These are phyloP conservation scores for Cercophora samala DNA, from an alignment of 495 filamentous ascomycete species.

Conservation along the genomic window DNA sequence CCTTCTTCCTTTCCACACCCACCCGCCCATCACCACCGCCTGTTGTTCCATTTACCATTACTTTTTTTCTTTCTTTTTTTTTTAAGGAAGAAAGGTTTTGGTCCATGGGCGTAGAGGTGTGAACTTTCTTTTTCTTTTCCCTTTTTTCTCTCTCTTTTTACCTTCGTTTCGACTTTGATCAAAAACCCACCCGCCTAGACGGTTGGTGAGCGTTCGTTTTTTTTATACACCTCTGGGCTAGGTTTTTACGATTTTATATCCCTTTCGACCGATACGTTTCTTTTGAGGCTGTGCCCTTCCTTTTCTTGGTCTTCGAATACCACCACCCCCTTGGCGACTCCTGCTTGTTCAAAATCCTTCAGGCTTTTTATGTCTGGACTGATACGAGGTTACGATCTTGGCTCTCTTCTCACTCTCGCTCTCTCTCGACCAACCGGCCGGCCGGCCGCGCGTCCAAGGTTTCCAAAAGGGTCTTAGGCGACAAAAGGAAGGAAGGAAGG, in stretches of 20 bases:
- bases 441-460: too few species aligned
- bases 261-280: not conserved
- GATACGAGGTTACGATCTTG: not conserved
- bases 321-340: not conserved
- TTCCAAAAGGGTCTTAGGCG: too few species aligned
- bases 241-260: not conserved
- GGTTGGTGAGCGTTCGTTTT: constrained; percentile 2
- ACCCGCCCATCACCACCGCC: constrained; percentile 10
- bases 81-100: too few species aligned
- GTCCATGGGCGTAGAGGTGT: not conserved
- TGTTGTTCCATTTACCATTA: not conserved
- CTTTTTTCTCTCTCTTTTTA: not conserved
- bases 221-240: constrained; percentile 2
- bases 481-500: not conserved
- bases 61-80: too few species aligned
- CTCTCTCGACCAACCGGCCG: not conserved
- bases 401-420: not conserved
- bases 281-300: constrained; percentile 5
- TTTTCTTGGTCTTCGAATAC: not conserved
- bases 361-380: not conserved
- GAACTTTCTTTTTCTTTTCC: not conserved
- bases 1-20: constrained; percentile 2
- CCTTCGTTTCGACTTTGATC: not conserved
- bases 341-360: not conserved
- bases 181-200: not conserved